A percentile compares a stretch with the other conserved stretches of the same genome.
Evolutionary conservation across 805 yeast genomes (phyloP).

Genomic region (Schwanniomyces vanrijiae): DNA sequence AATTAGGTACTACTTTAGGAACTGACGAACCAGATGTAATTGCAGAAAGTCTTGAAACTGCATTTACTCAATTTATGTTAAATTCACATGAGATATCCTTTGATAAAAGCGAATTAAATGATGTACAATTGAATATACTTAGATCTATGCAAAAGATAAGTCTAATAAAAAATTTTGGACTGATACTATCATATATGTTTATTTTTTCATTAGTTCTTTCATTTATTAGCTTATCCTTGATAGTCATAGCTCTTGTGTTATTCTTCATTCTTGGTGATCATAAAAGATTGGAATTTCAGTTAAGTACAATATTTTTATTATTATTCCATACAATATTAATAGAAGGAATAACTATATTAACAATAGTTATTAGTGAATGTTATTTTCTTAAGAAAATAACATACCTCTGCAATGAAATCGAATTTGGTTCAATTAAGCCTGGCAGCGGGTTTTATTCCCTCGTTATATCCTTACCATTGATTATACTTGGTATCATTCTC

Average conservation of each 20-base stretch:
- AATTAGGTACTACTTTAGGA: slow-evolving; percentile 40
- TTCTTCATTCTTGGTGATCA: neutral
- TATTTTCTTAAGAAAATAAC: neutral
- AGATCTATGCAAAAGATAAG: neutral
- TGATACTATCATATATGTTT: neutral
- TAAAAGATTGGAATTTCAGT: neutral
- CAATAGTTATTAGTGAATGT: neutral
- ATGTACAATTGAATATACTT: neutral
- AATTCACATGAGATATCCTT: slow-evolving; percentile 6
- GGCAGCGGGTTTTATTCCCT: slow-evolving; percentile 11
- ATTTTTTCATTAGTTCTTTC: neutral
- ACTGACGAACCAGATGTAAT: slow-evolving; percentile 36
- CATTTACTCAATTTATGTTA: slow-evolving; percentile 29
- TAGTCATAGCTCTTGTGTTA: neutral
- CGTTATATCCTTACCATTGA: neutral
- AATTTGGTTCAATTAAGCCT: neutral
- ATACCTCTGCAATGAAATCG: neutral
- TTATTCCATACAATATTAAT: neutral
- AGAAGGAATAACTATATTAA: neutral
- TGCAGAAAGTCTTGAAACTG: slow-evolving; percentile 41
- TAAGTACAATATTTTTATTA: neutral
- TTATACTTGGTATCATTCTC: neutral
- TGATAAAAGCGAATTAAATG: neutral
- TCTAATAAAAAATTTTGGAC: neutral
- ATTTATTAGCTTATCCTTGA: neutral